phyloP scores from a whole-genome alignment of 1,139 yeast genomes.

The Geotrichum aggregatum region DNA sequence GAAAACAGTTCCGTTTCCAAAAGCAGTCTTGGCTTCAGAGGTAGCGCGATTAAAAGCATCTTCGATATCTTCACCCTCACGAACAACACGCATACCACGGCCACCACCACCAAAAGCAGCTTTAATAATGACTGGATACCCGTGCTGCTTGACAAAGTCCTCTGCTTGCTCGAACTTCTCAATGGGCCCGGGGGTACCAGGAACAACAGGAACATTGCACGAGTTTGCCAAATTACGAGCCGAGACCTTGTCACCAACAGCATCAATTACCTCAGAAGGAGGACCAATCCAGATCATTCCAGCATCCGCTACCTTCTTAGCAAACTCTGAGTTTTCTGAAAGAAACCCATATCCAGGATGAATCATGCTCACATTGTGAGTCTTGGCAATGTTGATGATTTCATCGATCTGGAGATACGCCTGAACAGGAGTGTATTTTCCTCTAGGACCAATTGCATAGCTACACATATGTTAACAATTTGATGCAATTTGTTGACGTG shows the following conservation, averaged over 20 bases:
- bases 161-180: conserved; percentile 72
- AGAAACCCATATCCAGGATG: conserved; percentile 98
- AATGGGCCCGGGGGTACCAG: conserved; percentile 98
- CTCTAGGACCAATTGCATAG: conserved; percentile 84
- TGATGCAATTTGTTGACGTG: background rate
- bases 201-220: conserved; percentile 88
- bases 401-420: conserved; percentile 96
- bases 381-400: conserved; percentile 82
- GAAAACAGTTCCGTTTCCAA: conserved; percentile 97
- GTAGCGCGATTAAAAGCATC: conserved; percentile 94
- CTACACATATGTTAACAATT: conserved; percentile 15
- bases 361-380: conserved; percentile 88
- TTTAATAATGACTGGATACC: conserved; percentile 94
- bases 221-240: conserved; percentile 83
- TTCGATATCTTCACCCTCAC: conserved; percentile 88
- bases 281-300: conserved; percentile 99
- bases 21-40: conserved; percentile 89
- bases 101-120: conserved; percentile 99
- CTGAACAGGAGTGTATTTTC: conserved; percentile 90
- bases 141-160: conserved; percentile 73
- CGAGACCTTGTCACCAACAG: conserved; percentile 97
- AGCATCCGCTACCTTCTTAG: conserved; percentile 80
- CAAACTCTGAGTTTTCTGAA: conserved; percentile 92
- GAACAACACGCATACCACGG: conserved; percentile 98
- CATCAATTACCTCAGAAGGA: conserved; percentile 76